Evolutionary conservation across 768 basidiomycete species (phyloP).

Genomic region (Tremella yokohamensis): DNA sequence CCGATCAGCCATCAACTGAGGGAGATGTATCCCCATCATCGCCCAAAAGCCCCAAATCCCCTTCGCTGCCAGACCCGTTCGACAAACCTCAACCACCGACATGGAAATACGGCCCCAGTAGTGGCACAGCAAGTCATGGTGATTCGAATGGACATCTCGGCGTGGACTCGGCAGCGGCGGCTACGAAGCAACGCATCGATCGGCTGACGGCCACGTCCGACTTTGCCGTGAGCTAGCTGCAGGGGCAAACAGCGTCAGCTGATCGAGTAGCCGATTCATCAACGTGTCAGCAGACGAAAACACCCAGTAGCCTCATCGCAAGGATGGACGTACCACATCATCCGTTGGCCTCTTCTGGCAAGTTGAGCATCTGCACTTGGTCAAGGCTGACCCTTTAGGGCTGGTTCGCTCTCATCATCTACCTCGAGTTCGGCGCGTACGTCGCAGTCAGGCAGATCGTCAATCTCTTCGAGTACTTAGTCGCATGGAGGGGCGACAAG

Average conservation of each 20-base stretch:
- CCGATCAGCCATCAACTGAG: slow-evolving; percentile 54
- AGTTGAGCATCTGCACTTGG: not conserved
- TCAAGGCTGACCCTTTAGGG: slow-evolving; percentile 55
- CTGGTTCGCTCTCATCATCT: slow-evolving; percentile 79
- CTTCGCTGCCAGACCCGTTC: slow-evolving; percentile 13
- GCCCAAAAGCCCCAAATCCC: slow-evolving; percentile 29
- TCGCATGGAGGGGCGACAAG: slow-evolving; percentile 85
- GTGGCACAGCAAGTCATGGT: slow-evolving; percentile 7
- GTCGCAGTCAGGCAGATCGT: slow-evolving; percentile 85
- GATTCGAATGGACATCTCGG: slow-evolving; percentile 5
- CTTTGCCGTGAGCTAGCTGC: slow-evolving; percentile 56
- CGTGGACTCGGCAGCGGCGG: slow-evolving; percentile 5
- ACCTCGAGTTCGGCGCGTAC: slow-evolving; percentile 71
- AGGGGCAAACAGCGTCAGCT: not conserved
- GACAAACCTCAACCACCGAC: slow-evolving; percentile 11
- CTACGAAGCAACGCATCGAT: slow-evolving; percentile 39
- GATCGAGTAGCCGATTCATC: slow-evolving; percentile 69
- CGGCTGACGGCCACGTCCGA: slow-evolving; percentile 51
- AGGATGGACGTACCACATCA: slow-evolving; percentile 71
- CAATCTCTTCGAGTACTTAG: slow-evolving; percentile 87
- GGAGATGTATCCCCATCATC: slow-evolving; percentile 32
- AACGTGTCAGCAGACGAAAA: slow-evolving; percentile 64
- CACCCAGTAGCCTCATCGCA: slow-evolving; percentile 52
- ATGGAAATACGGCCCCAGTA: slow-evolving; percentile 38
- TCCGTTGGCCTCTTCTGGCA: slow-evolving; percentile 77